Evolutionary conservation across 495 filamentous ascomycete genomes (phyloP).

Genomic region (Neurospora pannonica): DNA sequence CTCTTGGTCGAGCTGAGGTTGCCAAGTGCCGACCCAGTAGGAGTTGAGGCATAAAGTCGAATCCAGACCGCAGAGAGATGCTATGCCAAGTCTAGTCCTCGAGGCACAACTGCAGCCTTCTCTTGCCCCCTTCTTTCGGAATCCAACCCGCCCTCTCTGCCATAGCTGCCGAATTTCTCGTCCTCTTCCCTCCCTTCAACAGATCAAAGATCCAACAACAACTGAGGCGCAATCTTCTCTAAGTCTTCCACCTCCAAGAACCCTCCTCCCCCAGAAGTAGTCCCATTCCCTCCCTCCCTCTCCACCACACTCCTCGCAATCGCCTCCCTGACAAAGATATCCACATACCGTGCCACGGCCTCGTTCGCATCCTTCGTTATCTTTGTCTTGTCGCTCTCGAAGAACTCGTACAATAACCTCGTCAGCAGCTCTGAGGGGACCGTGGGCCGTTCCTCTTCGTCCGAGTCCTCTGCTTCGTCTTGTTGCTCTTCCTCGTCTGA

Average conservation of each 20-base stretch:
- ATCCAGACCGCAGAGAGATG: too few species aligned
- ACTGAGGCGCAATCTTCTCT: conserved; percentile 82
- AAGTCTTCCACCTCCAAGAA: conserved; percentile 84
- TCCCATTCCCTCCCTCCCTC: conserved; percentile 64
- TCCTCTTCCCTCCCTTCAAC: not conserved
- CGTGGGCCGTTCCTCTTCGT: conserved; percentile 26
- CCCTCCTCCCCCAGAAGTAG: conserved; percentile 61
- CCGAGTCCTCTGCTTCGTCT: conserved; percentile 16
- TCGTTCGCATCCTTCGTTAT: conserved; percentile 72
- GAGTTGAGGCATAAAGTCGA: not conserved
- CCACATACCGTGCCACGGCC: conserved; percentile 76
- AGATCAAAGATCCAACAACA: conserved; percentile 73
- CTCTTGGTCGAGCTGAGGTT: not conserved
- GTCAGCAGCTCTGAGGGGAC: conserved; percentile 71
- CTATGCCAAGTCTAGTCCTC: too few species aligned
- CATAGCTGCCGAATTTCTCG: not conserved
- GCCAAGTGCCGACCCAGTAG: not conserved
- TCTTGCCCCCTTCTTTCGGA: too few species aligned
- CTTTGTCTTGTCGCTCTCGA: conserved; percentile 58
- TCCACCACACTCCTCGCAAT: conserved; percentile 71
- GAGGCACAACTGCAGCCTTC: too few species aligned
- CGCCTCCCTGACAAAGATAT: conserved; percentile 87
- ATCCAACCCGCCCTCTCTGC: not conserved
- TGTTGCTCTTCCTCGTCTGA: conserved; percentile 12
- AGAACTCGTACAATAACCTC: conserved; percentile 67